These are phyloP conservation scores for Lentinula detonsa DNA, from an alignment of 768 basidiomycete genomes.

Conservation along the genomic window DNA sequence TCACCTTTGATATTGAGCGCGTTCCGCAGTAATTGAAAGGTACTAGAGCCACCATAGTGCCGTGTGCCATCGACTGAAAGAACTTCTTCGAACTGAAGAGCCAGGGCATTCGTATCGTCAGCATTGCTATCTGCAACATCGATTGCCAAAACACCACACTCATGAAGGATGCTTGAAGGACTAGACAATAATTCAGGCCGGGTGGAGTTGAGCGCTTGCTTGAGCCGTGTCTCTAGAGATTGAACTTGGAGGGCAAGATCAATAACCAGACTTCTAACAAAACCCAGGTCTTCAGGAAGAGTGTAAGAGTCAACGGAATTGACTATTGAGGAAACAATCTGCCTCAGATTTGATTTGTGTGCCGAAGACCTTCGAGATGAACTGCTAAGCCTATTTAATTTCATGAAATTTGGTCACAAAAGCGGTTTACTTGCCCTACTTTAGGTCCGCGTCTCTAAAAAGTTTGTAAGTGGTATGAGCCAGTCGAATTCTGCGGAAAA, in stretches of 20 bases:
- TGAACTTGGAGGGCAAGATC: not conserved
- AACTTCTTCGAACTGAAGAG: not conserved
- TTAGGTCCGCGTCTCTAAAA: conserved; percentile 6
- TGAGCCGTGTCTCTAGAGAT: not conserved
- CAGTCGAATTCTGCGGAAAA: not conserved
- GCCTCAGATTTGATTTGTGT: not conserved
- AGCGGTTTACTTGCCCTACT: not conserved
- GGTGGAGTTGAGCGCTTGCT: not conserved
- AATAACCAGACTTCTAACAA: not conserved
- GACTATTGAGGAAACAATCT: not conserved
- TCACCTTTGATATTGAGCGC: conserved; percentile 32
- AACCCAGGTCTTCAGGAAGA: not conserved
- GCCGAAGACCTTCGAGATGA: not conserved
- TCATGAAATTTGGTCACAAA: not conserved
- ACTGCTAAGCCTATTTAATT: not conserved
- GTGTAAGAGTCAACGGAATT: not conserved
- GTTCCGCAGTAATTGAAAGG: conserved; percentile 25
- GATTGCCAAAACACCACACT: not conserved
- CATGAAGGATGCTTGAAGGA: not conserved
- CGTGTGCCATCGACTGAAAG: not conserved
- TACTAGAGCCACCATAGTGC: conserved; percentile 30
- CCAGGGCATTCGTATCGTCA: not conserved
- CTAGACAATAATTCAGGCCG: not conserved
- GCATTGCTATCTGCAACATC: not conserved
- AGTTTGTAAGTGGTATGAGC: not conserved